Evolutionary conservation across 306 rosid genomes (phyloP), one percentile per base, ranked within the genome.

Genomic region (Fagus crenata): DNA sequence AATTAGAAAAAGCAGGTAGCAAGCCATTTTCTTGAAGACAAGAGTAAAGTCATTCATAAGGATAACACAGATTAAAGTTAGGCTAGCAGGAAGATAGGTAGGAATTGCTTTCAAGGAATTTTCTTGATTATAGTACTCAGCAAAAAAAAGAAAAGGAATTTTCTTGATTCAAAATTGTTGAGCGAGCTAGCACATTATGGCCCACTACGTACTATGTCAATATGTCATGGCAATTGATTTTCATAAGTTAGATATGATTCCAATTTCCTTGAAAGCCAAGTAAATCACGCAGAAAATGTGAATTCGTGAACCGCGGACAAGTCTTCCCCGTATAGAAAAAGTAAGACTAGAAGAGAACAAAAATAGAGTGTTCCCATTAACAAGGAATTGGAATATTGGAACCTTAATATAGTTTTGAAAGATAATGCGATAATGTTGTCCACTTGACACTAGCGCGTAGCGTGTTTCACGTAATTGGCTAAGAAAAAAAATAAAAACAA

Each of bases 241-340:
- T 33, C 31, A 9, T 39, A 55, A 36, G 71, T 77, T 75, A 40
- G 75, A 74, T 74, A 77, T 32, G 80, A 81, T 71, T 60, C 39
- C 17, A 18, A 53, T 51, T 79, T 81, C 51, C 86, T 87, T 87
- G 22, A 70, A 74, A 76, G 67, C n/a, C 77, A 79, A 81, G 86
- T 59, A 60, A 81, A 78, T 51, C 85, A 71, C 18, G 40, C 51
- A 40, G 42, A 84, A 86, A 77, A 74, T 83, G 83, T 67, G 89
- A 69, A 67, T 17, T 33, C 31, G 4, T 2, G 8, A 9, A 32
- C 53, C 67, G 18, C 7, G 33, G 41, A 22, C 37, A 55, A 42
- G 8, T n/a, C 17, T 8, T 46, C 51, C n/a, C 51, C 14, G 15
- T 53, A 22, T 43, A 1, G 11, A 37, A 1, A 12, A 58, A 32